Base-by-base conservation (phyloP, 805 yeast genomes). In the Candida quercuum region DNA sequence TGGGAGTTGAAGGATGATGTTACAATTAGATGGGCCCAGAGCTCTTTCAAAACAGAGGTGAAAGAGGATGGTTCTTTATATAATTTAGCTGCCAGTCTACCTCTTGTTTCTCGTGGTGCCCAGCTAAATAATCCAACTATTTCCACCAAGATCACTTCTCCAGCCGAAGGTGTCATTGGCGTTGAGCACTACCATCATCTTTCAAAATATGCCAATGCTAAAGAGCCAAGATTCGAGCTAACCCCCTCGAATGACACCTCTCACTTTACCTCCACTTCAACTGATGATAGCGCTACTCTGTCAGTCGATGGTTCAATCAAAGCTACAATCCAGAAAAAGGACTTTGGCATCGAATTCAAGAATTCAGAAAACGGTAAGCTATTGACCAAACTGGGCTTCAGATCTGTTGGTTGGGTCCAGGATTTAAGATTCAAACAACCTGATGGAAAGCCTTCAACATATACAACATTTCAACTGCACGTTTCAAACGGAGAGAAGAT, bases 401-500 rank as follows among this genome's bases (percentile, higher is more conserved):
- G 50, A 38, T 48, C 52, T 6, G 52, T 48, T 15, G 52, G 45
- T 4, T 46, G 48, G 48, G 52, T 48, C 22, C 28, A 32, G 3
- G 52, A 48, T 32, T 20, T 43, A 5, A 42, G 52, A 28, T 37
- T 15, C 21, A 37, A 37, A 28, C 15, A 33, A 32, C 14, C 32
- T 13, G 15, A 38, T 6, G 49, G 45, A 3, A 33, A 25, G 16
- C 39, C 41, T n/a, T 28, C 36, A 4, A 37, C 43, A 4, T 48
- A 43, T 24, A 48, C 43, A 15, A 43, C 48, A 4, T 27, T 44
- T 36, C 52, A 48, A 35, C 22, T 48, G 12, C 52, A 48, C 24
- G 43, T 44, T 16, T 40, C 47, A 28, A 48, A 48, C 33, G 52
- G 52, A 31, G 52, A 48, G 32, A 48, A 46, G 38, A 40, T 48